phyloP scores from a whole-genome alignment of 108 stramenopile genomes.

The Aureococcus anophagefferens region DNA sequence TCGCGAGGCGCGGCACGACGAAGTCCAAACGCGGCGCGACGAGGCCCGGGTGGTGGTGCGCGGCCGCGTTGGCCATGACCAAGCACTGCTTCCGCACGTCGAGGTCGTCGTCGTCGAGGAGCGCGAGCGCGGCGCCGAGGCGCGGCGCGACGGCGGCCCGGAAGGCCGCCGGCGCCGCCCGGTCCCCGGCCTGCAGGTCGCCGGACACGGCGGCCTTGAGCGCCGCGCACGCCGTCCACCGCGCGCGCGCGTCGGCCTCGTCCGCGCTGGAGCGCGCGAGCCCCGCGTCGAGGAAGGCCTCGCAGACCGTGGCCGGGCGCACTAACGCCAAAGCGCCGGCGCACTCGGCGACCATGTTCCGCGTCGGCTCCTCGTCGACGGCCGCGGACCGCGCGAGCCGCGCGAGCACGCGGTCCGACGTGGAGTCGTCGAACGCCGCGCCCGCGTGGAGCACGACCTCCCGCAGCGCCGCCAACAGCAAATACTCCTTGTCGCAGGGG shows the following conservation, averaged over 20 bases:
- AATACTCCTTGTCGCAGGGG: conserved; percentile 71
- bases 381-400: conserved; percentile 61
- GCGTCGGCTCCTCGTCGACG: conserved; percentile 58
- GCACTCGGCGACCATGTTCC: conserved; percentile 94
- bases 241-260: conserved; percentile 47
- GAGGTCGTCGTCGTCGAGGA: conserved; percentile 73
- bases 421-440: not conserved
- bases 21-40: no score
- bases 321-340: conserved; percentile 73
- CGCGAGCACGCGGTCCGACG: conserved; percentile 48
- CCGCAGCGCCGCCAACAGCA: conserved; percentile 76
- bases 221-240: conserved; percentile 74
- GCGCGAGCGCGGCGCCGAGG: conserved; percentile 63
- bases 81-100: conserved; percentile 70
- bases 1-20: conserved; percentile 62
- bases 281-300: conserved; percentile 32
- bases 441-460: conserved; percentile 42
- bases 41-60: conserved; percentile 60
- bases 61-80: conserved; percentile 81
- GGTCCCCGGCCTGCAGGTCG: no score
- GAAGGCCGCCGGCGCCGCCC: conserved; percentile 18
- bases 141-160: conserved; percentile 43
- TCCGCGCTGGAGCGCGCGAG: not conserved
- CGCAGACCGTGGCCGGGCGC: conserved; percentile 51
- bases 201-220: conserved; percentile 74